phyloP scores from a whole-genome alignment of 2,329 filamentous ascomycete species.

The Neopestalotiopsis sp. region DNA sequence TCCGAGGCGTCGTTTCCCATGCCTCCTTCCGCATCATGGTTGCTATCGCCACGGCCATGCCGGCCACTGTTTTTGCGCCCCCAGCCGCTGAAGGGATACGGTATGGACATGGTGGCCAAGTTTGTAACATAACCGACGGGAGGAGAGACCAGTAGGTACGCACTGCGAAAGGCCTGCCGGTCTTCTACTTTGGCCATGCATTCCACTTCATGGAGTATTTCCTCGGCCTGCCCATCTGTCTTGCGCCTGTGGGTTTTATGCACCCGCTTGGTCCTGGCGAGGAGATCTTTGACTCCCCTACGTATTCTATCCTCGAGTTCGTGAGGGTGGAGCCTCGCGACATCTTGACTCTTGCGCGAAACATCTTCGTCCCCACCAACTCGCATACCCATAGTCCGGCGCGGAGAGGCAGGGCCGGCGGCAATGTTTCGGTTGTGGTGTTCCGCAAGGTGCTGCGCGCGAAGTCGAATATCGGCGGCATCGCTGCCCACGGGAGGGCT shows the following conservation, averaged over 20 bases:
- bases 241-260: constrained; percentile 29
- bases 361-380: constrained; percentile 56
- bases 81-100: constrained; percentile 34
- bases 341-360: constrained; percentile 45
- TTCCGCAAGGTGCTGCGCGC: constrained; percentile 71
- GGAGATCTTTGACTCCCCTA: constrained; percentile 53
- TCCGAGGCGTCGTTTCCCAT: constrained; percentile 43
- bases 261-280: constrained; percentile 45
- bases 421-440: constrained; percentile 59
- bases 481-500: constrained; percentile 58
- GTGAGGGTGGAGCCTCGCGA: constrained; percentile 41
- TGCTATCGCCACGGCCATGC: constrained; percentile 7
- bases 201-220: constrained; percentile 26
- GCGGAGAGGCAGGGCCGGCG: constrained; percentile 35
- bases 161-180: constrained; percentile 45
- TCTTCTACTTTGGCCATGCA: constrained; percentile 38
- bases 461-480: constrained; percentile 71
- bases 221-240: constrained; percentile 15
- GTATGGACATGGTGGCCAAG: constrained; percentile 66
- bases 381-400: constrained; percentile 48
- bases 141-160: constrained; percentile 73
- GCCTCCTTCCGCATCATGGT: constrained; percentile 9
- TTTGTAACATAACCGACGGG: constrained; percentile 64
- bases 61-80: constrained; percentile 25
- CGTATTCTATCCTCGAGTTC: constrained; percentile 55